Conservation (phyloP, 2,329 filamentous ascomycete species). For the Fusarium penzigii region DNA sequence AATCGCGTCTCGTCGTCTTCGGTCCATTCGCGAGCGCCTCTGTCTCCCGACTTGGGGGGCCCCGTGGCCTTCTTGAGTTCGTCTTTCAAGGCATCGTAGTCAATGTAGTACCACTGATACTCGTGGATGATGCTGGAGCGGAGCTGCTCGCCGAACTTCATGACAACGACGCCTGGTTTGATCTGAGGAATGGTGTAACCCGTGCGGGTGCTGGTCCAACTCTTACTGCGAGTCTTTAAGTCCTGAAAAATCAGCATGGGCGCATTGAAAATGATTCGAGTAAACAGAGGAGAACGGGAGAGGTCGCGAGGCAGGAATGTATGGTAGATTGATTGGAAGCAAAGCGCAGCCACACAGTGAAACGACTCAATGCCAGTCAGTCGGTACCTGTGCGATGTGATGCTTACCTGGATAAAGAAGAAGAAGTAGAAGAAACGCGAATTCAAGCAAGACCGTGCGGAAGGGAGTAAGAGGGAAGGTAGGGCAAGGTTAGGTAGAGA, state of each 20-base stretch:
- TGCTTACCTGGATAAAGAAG: slow-evolving; percentile 20
- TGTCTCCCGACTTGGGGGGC: slow-evolving; percentile 41
- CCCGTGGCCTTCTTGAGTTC: slow-evolving; percentile 76
- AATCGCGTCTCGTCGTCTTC: slow-evolving; percentile 92
- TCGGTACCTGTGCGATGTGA: background rate
- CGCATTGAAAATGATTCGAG: slow-evolving; percentile 21
- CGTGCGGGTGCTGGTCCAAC: slow-evolving; percentile 41
- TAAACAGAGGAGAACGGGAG: background rate
- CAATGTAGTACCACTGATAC: slow-evolving; percentile 98
- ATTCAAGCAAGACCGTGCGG: no score
- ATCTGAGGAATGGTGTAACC: slow-evolving; percentile 34
- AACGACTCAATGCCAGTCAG: background rate
- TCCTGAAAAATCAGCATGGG: slow-evolving; percentile 57
- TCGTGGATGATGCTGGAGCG: slow-evolving; percentile 94
- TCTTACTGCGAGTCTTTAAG: slow-evolving; percentile 44
- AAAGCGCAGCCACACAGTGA: background rate
- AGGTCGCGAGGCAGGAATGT: background rate
- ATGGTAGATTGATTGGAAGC: slow-evolving; percentile 9
- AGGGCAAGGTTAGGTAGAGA: slow-evolving; percentile 12
- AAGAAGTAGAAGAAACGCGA: background rate
- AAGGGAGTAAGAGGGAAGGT: slow-evolving; percentile 1
- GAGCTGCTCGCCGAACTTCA: slow-evolving; percentile 95
- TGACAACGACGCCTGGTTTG: slow-evolving; percentile 57
- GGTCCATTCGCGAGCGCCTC: slow-evolving; percentile 68
- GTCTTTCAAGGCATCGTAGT: slow-evolving; percentile 90